These are phyloP conservation scores for Arthrobotrys megalospora DNA, from an alignment of 2,329 filamentous ascomycete species.

Conservation along the genomic window DNA sequence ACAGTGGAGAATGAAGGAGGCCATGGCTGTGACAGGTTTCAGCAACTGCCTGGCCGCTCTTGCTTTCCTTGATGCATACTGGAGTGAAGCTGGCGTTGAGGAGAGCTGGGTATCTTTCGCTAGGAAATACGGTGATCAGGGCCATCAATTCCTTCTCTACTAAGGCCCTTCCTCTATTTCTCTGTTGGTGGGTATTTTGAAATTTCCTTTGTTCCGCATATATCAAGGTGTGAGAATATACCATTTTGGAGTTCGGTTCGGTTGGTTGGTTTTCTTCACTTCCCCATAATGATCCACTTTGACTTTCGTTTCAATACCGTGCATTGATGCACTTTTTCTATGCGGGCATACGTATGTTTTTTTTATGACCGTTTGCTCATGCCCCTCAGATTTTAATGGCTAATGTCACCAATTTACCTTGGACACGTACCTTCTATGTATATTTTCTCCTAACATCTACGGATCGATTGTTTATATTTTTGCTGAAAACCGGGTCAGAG, in stretches of 20 bases:
- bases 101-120: slow-evolving; percentile 59
- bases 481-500: slow-evolving; percentile 8
- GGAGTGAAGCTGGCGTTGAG: slow-evolving; percentile 51
- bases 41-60: slow-evolving; percentile 56
- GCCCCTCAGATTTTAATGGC: slow-evolving; percentile 36
- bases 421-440: slow-evolving; percentile 41
- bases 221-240: slow-evolving; percentile 43
- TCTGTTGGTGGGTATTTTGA: slow-evolving; percentile 22
- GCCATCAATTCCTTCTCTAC: slow-evolving; percentile 53
- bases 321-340: slow-evolving; percentile 54
- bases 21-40: slow-evolving; percentile 58
- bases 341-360: slow-evolving; percentile 44
- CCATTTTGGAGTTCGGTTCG: slow-evolving; percentile 46
- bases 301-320: slow-evolving; percentile 15
- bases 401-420: slow-evolving; percentile 30
- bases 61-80: slow-evolving; percentile 53
- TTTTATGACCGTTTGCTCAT: slow-evolving; percentile 26
- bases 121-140: slow-evolving; percentile 53
- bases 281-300: slow-evolving; percentile 20
- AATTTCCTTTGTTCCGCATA: slow-evolving; percentile 46
- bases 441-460: slow-evolving; percentile 18
- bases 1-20: slow-evolving; percentile 58
- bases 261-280: slow-evolving; percentile 2
- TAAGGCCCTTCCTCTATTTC: not conserved
- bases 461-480: slow-evolving; percentile 42